These are phyloP conservation scores for Datisca glomerata DNA, from an alignment of 306 rosid genomes.

Conservation along the genomic window DNA sequence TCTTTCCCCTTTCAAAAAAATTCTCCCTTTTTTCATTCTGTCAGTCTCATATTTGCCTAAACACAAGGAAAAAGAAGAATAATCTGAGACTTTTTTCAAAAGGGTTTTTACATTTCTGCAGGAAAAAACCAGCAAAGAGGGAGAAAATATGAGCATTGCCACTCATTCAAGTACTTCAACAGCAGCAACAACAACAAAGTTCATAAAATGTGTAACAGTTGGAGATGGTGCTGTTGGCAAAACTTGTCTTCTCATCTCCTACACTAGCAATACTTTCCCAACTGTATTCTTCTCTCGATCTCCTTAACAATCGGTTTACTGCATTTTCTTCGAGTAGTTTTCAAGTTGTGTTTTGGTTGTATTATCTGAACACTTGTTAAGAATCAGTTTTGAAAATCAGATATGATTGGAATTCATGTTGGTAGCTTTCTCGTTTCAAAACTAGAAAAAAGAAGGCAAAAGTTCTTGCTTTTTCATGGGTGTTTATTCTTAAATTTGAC, in stretches of 20 bases:
- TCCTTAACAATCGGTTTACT: neutral
- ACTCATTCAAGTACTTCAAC: slow-evolving; percentile 4
- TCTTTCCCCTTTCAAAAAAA: slow-evolving; percentile 3
- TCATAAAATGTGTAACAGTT: slow-evolving; percentile 30
- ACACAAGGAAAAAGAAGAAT: neutral
- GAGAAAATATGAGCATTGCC: neutral
- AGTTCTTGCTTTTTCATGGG: slow-evolving; percentile 10
- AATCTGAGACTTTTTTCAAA: neutral
- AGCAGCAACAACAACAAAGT: slow-evolving; percentile 16
- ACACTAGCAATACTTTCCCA: slow-evolving; percentile 37
- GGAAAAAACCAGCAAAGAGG: neutral
- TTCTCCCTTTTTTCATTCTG: neutral
- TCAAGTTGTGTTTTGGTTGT: neutral
- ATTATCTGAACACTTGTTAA: too few relatives aligned
- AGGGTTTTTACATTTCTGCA: neutral
- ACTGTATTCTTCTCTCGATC: slow-evolving; percentile 11
- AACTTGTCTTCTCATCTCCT: slow-evolving; percentile 33
- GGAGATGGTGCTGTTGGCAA: slow-evolving; percentile 42
- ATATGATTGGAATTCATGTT: too few relatives aligned
- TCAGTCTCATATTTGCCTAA: slow-evolving; percentile 1
- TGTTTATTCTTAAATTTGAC: slow-evolving; percentile 4
- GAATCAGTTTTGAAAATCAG: too few relatives aligned
- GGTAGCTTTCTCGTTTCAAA: too few relatives aligned
- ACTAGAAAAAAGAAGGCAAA: too few relatives aligned
- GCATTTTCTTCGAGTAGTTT: neutral